phyloP scores from a whole-genome alignment of 805 yeast species.

The Candida morakotiae region DNA sequence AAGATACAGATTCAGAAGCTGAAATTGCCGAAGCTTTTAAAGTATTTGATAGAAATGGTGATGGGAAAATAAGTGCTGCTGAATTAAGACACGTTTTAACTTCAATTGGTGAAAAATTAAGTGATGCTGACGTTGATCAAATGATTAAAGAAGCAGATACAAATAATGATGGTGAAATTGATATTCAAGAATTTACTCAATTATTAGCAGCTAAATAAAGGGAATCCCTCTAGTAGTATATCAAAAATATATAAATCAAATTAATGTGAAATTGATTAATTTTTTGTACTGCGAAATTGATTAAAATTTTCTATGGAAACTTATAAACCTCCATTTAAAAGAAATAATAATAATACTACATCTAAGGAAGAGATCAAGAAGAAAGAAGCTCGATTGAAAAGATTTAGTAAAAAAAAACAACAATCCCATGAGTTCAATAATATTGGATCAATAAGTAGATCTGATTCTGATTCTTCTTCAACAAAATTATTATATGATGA shows the following conservation, averaged over 20 bases:
- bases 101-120: constrained; percentile 93
- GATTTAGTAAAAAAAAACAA: constrained; percentile 6
- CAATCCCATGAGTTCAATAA: constrained; percentile 16
- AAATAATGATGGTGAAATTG: constrained; percentile 95
- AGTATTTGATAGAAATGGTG: constrained; percentile 94
- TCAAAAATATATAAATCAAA: too few relatives aligned
- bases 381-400: constrained; percentile 1
- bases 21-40: constrained; percentile 97
- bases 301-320: background rate
- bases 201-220: constrained; percentile 70
- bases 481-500: constrained; percentile 44
- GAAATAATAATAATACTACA: too few relatives aligned
- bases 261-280: too few relatives aligned
- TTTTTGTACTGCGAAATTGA: too few relatives aligned
- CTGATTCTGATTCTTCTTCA: constrained; percentile 51
- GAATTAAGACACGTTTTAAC: constrained; percentile 96
- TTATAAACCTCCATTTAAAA: constrained; percentile 5
- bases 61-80: constrained; percentile 94
- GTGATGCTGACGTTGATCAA: constrained; percentile 96
- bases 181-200: constrained; percentile 93
- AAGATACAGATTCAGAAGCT: constrained; percentile 95
- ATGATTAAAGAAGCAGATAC: constrained; percentile 96
- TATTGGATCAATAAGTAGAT: constrained; percentile 59
- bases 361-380: too few relatives aligned
- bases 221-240: too few relatives aligned